These are phyloP conservation scores for Chlamydomonas urium DNA, from an alignment of 139 green algal species.

Conservation along the genomic window DNA sequence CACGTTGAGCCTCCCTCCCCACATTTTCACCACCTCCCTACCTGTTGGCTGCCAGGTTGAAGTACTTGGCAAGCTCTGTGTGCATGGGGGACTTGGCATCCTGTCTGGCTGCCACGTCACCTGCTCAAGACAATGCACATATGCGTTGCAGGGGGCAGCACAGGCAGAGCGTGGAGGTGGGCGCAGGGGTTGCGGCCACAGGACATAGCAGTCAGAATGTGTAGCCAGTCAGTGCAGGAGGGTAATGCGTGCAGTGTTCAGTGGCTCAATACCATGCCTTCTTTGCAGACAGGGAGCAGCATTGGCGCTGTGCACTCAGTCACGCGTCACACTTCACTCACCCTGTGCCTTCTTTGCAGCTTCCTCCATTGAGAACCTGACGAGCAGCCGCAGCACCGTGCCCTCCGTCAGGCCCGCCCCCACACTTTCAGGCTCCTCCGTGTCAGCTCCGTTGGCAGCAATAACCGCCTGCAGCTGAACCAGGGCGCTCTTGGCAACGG, in stretches of 20 bases:
- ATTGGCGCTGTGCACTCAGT: background rate
- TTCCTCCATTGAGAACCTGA: no score
- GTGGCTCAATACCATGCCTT: background rate
- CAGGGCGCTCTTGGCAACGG: background rate
- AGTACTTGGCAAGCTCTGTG: constrained; percentile 2
- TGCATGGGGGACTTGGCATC: background rate
- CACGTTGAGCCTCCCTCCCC: no score
- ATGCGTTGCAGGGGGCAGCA: background rate
- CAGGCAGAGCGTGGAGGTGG: background rate
- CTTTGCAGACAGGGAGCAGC: background rate
- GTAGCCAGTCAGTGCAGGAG: no score
- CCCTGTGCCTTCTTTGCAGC: no score
- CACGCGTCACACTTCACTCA: background rate
- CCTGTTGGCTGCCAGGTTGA: background rate
- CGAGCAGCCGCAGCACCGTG: background rate
- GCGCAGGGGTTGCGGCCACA: background rate
- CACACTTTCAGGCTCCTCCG: background rate
- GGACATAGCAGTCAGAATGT: background rate
- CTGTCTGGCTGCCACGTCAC: background rate
- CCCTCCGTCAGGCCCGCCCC: background rate
- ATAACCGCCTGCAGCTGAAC: background rate
- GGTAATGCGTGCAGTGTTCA: no score
- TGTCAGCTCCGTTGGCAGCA: background rate
- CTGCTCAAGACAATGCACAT: background rate
- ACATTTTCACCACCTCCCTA: background rate